Base-by-base conservation (phyloP, 148 eudicot genomes). In the Chenopodium quinoa region DNA sequence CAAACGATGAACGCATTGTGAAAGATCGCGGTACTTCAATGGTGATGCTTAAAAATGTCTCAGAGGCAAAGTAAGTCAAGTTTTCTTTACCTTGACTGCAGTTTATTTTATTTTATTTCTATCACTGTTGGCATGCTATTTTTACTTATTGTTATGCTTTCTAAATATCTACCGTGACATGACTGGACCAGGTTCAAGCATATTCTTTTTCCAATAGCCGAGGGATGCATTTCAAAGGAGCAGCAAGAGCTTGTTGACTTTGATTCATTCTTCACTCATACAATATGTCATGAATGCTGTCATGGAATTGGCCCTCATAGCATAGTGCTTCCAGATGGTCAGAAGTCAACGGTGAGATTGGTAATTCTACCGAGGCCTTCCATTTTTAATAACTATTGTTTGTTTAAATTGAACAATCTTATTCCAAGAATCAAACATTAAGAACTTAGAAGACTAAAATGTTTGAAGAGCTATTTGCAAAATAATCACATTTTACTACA, bases 301-400 rank as follows among this genome's bases (percentile, higher is more conserved):
- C 99, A 96, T 87, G 99, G 99, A 71, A 96, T 96, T 84, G 99
- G 99, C 72, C 99, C 99, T 77, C 99, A 96, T 86, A 87, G 92
- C 79, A 93, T 96, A 79, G 88, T 87, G 77, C 98, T 96, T 80
- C 97, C 98, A 56, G 88, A 76, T 81, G 97, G 99, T 81, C 85
- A 87, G 73, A 88, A 88, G 81, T 96, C 99, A 71, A 96, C 99
- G 70, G 99, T 96, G 81, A 91, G 99, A 92, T 83, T 96, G 97
- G 99, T 96, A 68, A 85, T 92, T 85, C 72, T 56, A 76, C 71
- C 16, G 32, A 13, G 60, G n/a, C 11, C 9, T 76, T 50, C 65
- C 16, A 63, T 75, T 56, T 56, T 14, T 13, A 3, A 14, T 32
- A 11, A 27, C 54, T 50, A 50, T 50, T n/a, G 10, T 66, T 14